These are phyloP conservation scores for Ophiostoma himal-ulmi DNA, from an alignment of 2,329 filamentous ascomycete genomes.

Conservation along the genomic window DNA sequence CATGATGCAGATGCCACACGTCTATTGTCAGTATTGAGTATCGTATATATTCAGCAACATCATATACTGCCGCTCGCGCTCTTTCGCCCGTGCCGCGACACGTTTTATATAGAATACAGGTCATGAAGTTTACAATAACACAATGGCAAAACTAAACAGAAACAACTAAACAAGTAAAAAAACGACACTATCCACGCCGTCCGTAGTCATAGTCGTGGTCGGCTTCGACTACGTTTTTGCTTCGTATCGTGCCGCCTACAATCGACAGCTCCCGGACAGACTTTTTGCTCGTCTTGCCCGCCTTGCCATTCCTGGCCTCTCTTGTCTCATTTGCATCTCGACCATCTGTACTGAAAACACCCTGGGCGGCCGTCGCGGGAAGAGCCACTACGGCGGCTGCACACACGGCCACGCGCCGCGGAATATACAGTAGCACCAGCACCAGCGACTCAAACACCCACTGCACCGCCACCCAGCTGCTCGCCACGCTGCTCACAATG, in stretches of 20 bases:
- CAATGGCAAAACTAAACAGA: not conserved
- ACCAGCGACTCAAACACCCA: not conserved
- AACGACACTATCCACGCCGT: not conserved
- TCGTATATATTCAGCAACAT: not conserved
- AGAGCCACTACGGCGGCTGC: constrained; percentile 9
- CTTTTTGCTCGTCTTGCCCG: not conserved
- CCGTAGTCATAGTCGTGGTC: not conserved
- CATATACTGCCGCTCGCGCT: not conserved
- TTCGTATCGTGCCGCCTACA: not conserved
- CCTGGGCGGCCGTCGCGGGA: constrained; percentile 5
- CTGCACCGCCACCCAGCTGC: constrained; percentile 28
- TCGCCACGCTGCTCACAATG: constrained; percentile 30
- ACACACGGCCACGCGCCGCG: constrained; percentile 16
- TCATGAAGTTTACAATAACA: not conserved
- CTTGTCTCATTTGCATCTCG: not conserved
- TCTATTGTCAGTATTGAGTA: not conserved
- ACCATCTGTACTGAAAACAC: not conserved
- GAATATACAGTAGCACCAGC: constrained; percentile 20
- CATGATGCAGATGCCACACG: not conserved
- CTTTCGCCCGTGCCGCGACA: not conserved
- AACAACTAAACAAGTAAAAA: not conserved
- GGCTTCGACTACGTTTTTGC: not conserved
- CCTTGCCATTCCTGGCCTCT: not conserved
- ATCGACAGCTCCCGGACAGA: not conserved
- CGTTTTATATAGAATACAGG: not conserved